Evolutionary conservation across 2,329 filamentous ascomycete species (phyloP).

Genomic region (Coleophoma eucalyptorum): DNA sequence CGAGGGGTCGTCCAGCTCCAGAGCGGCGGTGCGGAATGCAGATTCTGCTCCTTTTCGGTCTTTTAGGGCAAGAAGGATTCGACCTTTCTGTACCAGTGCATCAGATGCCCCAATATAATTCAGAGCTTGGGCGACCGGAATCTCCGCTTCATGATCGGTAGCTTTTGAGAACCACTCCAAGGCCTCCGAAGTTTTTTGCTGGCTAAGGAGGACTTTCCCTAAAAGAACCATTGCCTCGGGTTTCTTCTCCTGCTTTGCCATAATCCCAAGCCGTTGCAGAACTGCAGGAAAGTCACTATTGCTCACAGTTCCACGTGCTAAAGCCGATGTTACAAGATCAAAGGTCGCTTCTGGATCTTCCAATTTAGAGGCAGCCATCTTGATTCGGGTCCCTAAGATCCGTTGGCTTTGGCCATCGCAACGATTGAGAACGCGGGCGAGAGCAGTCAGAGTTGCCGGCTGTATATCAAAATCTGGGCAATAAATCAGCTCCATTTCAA

Average conservation of each 20-base stretch:
- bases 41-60: conserved; percentile 14
- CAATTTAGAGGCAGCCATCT: conserved; percentile 19
- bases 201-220: conserved; percentile 18
- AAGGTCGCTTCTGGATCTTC: conserved; percentile 23
- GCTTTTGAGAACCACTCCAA: conserved; percentile 20
- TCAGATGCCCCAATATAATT: conserved; percentile 21
- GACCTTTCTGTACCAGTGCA: conserved; percentile 18
- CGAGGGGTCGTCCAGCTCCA: conserved; percentile 22
- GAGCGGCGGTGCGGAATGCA: conserved; percentile 23
- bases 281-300: conserved; percentile 7
- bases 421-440: conserved; percentile 19
- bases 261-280: conserved; percentile 13
- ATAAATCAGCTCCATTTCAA: too few relatives aligned
- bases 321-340: conserved; percentile 14
- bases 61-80: conserved; percentile 11
- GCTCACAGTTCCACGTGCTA: conserved; percentile 2
- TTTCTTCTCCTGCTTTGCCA: conserved; percentile 21
- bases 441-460: conserved; percentile 13
- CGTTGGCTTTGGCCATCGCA: conserved; percentile 12
- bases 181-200: conserved; percentile 15
- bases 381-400: conserved; percentile 15
- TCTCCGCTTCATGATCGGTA: conserved; percentile 2
- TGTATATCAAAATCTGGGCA: conserved; percentile 18
- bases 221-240: conserved; percentile 24
- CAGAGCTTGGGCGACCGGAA: conserved; percentile 8